Conservation (phyloP, 1,139 yeast genomes). For the Trichomonascaceae sp. region DNA sequence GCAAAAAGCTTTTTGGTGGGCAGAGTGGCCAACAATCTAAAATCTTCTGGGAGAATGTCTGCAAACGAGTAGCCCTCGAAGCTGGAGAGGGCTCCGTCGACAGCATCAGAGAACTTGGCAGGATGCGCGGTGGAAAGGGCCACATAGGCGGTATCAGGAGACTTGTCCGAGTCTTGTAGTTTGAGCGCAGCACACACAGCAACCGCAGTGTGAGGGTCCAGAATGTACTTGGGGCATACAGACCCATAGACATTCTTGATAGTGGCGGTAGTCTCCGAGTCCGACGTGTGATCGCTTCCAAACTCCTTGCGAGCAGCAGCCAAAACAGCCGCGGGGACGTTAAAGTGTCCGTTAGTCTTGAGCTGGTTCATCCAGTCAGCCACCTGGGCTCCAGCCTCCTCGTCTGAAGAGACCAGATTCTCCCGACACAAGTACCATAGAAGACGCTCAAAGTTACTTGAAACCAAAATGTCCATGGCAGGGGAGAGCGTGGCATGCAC, state of each 20-base stretch:
- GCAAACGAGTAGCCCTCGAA: constrained; percentile 73
- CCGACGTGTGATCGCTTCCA: constrained; percentile 68
- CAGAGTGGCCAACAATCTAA: constrained; percentile 54
- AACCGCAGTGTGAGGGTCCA: constrained; percentile 95
- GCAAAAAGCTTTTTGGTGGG: constrained; percentile 68
- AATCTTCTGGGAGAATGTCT: constrained; percentile 75
- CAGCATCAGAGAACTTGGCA: constrained; percentile 95
- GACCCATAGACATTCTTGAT: constrained; percentile 54
- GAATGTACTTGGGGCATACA: constrained; percentile 51
- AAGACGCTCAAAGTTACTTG: constrained; percentile 91
- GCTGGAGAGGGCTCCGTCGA: constrained; percentile 57
- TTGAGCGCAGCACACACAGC: constrained; percentile 73
- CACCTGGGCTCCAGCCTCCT: constrained; percentile 63
- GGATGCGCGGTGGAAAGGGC: constrained; percentile 97
- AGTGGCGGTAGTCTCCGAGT: constrained; percentile 62
- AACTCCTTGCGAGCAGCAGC: constrained; percentile 55
- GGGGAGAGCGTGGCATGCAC: constrained; percentile 91
- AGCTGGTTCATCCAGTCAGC: constrained; percentile 68
- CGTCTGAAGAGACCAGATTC: constrained; percentile 41
- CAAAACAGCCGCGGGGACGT: constrained; percentile 53
- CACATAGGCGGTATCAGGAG: constrained; percentile 40
- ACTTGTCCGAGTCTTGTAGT: constrained; percentile 37
- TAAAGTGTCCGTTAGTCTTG: constrained; percentile 62
- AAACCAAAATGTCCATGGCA: constrained; percentile 95
- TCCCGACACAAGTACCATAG: constrained; percentile 87